Evolutionary conservation across 495 filamentous ascomycete species (phyloP).

Genomic region (Patellaria atrata): DNA sequence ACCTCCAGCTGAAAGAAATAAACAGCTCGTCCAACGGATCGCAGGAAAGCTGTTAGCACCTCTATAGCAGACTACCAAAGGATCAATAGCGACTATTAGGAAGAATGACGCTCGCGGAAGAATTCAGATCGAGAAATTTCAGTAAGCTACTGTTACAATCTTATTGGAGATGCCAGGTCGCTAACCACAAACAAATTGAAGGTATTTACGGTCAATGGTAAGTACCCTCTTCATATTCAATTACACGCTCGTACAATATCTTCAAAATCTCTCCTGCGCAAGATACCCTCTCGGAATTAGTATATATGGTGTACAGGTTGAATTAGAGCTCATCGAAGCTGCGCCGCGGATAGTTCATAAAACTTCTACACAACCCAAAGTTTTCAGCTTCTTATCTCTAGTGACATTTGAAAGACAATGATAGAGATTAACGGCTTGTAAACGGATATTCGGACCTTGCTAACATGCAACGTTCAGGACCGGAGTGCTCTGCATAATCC

Average conservation of each 20-base stretch:
- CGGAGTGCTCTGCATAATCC: constrained; percentile 82
- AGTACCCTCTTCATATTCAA: constrained; percentile 26
- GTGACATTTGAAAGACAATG: neutral
- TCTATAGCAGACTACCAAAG: too few relatives aligned
- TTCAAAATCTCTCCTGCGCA: constrained; percentile 1
- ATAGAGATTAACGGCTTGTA: neutral
- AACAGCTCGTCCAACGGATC: too few relatives aligned
- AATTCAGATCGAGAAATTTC: constrained; percentile 94
- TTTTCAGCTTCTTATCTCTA: neutral
- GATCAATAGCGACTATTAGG: too few relatives aligned
- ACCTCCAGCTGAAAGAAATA: too few relatives aligned
- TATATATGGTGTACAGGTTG: neutral
- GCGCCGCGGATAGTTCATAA: neutral
- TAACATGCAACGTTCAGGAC: constrained; percentile 44
- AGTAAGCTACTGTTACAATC: constrained; percentile 52
- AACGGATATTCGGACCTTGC: neutral
- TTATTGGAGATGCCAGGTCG: constrained; percentile 7
- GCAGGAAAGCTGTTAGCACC: too few relatives aligned
- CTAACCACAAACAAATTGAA: constrained; percentile 30
- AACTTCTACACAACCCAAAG: neutral
- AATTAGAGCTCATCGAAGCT: too few relatives aligned
- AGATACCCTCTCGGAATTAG: neutral
- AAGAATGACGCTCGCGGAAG: constrained; percentile 41
- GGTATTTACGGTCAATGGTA: constrained; percentile 99
- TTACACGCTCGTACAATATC: constrained; percentile 2